Evolutionary conservation across 2,329 filamentous ascomycete genomes (phyloP), one percentile per base, ranked within the genome.

Genomic region (Fusarium brevicatenulatum): DNA sequence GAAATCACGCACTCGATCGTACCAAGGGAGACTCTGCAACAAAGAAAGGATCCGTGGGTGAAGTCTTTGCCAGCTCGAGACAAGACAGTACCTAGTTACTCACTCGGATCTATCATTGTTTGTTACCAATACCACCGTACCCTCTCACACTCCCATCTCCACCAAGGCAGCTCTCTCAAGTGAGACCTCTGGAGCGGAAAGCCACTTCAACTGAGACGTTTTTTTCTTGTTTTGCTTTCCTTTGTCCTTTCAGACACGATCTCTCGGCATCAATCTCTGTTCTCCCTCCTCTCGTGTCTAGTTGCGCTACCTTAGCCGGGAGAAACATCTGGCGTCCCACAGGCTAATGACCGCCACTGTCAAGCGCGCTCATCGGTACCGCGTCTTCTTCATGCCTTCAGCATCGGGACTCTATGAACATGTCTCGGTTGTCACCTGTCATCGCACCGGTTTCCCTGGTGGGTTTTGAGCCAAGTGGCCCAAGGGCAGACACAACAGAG

Each of bases 351-450:
- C 30, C 36, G 16, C 37, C 30, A 61, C 53, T 30, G 44, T 34
- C 50, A 63, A 70, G 58, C 50, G 46, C 55, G 59, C 43, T 47
- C 62, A 59, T 44, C 25, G 47, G 56, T 19, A 19, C 43, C 28
- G 40, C 49, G 34, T 44, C 37, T 36, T 43, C 23, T 18, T 16
- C 32, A 18, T 25, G 40, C 21, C 57, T 47, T 49, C 28, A 32
- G 52, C 23, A 62, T 23, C 32, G 28, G 42, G 52, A 19, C 49
- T 10, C 42, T 55, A 55, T 57, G 58, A 32, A 60, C 60, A 72
- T 74, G 68, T 74, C 68, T 74, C 54, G 60, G 60, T 64, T 70
- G 60, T 23, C 40, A 67, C 43, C 63, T 63, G 71, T 66, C 68
- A 72, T 62, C 42, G 39, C 55, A 64, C 63, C 50, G 37, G 60